Conservation (phyloP, 2,329 filamentous ascomycete species). For the Orbilia brochopaga region DNA sequence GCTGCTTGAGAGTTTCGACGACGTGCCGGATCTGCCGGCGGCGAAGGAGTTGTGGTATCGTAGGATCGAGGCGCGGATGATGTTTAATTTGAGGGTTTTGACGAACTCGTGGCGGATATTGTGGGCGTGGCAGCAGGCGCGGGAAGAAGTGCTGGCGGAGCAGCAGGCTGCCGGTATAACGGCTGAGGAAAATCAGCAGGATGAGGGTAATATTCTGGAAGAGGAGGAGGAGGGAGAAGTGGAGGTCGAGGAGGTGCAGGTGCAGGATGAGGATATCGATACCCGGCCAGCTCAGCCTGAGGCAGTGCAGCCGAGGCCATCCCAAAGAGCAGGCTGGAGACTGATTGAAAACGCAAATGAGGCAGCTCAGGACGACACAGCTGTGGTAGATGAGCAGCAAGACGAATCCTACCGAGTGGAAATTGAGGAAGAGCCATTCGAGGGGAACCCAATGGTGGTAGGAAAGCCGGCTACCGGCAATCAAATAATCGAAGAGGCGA, state of each 20-base stretch:
- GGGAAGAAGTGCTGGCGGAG: neutral
- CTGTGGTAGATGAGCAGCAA: too few species aligned
- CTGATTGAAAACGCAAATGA: neutral
- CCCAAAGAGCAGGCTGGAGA: neutral
- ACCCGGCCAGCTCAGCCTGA: too few species aligned
- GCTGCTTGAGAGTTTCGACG: slow-evolving; percentile 13
- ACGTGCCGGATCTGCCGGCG: slow-evolving; percentile 1
- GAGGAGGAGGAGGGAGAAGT: neutral
- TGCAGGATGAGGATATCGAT: too few species aligned
- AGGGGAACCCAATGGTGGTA: too few species aligned
- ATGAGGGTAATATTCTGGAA: neutral
- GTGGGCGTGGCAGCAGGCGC: slow-evolving; percentile 23
- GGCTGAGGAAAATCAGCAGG: neutral
- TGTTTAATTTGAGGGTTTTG: slow-evolving; percentile 12
- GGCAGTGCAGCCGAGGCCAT: too few species aligned
- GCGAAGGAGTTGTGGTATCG: slow-evolving; percentile 18
- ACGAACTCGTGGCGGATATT: slow-evolving; percentile 18
- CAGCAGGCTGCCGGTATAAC: neutral
- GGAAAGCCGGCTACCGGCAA: too few species aligned
- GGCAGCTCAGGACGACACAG: too few species aligned
- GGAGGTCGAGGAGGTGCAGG: slow-evolving; percentile 1
- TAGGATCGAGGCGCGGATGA: slow-evolving; percentile 19
- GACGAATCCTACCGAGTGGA: too few species aligned
- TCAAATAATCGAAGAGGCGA: too few species aligned
- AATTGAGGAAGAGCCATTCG: too few species aligned